Base-by-base conservation (phyloP, 192 early-diverging fungal genomes). In the Linnemannia elongata region DNA sequence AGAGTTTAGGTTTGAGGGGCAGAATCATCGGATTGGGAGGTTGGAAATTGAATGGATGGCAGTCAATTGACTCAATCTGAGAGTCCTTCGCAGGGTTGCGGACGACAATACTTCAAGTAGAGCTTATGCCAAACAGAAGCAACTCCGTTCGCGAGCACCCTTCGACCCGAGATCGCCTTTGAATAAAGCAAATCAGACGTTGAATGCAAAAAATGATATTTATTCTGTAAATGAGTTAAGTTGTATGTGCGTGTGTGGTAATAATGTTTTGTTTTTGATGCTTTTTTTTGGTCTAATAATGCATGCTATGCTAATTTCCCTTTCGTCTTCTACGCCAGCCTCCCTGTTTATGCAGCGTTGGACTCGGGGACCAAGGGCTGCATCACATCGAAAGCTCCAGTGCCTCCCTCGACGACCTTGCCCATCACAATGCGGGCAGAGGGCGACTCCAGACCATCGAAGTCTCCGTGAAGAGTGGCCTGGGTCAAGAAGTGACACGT, bases 351-450 rank as follows among this genome's bases (percentile, higher is more conserved):
- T 66, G 27, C 60, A 6, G 60, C 30, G 60, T 66, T 85, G 39
- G 83, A 41, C 74, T 85, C 83, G 35, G 75, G 77, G 24, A 73
- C 69, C 72, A 93, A 72, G 72, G 92, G 89, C 82, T 93, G 91
- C 75, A 95, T 86, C 9, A 99, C 93, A 83, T 99, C 97, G 88
- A 99, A 99, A 9, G 97, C 87, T 30, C 99, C 99, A 8, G 99
- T 99, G 45, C 99, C 99, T 6, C 95, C 97, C 73, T 91, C 90
- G 12, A 99, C 96, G 4, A 97, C 95, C 91, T 97, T 94, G 74
- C 99, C 99, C 90, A 99, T 90, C 47, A 99, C 98, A 71, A 99
- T 91, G 69, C 98, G 93, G 6, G 98, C 94, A 35, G 98, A 99
- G 12, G 99, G 99, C 54, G 95, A 96, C 24, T 95, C 93, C 45